Evolutionary conservation across 202 grass and related monocot genomes (phyloP), one percentile per base, ranked within the genome.

Genomic region (Musa balbisiana): DNA sequence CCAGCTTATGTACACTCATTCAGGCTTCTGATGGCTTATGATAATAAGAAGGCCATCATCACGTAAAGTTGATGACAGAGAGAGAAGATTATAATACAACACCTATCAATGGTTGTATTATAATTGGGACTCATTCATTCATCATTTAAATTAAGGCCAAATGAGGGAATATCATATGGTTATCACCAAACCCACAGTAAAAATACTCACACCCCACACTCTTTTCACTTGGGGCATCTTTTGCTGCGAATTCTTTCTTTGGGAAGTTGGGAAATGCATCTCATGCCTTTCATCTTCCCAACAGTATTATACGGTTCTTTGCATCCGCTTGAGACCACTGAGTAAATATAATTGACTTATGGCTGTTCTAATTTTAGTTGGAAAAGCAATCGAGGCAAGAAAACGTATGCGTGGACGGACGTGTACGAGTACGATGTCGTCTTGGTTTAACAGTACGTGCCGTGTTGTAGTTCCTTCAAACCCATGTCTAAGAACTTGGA

Each of bases 231-330:
- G 16, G 82, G 33, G 76, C 80, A 82, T 85, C 82, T 87, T 43
- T 80, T 80, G 73, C 71, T 75, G 84, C 79, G 82, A 76, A 73
- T 82, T 80, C 67, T 79, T 80, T 60, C 50, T 69, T 72, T 76
- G 27, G 84, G 84, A 84, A 87, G 88, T 90, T 90, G 76, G 76
- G 79, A 81, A 90, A 87, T 82, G 84, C 82, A 81, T 81, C 59
- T 76, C 88, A 90, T 82, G 88, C 84, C 68, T 87, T 75, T 76
- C 76, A 53, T 75, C 53, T 85, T 79, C 73, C 43, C 76, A 64
- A 64, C 15, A 29, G 33, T 43, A 43, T 43, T 43, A 43, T 43
- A 43, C 5, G 33, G 33, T 43, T 43, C 4, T 43, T 8, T 8
- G 33, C 5, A 43, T 43, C 33, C 1, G 33, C 33, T 43, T 1